These are phyloP conservation scores for Capronia americana DNA, from an alignment of 2,329 filamentous ascomycete genomes.

Conservation along the genomic window DNA sequence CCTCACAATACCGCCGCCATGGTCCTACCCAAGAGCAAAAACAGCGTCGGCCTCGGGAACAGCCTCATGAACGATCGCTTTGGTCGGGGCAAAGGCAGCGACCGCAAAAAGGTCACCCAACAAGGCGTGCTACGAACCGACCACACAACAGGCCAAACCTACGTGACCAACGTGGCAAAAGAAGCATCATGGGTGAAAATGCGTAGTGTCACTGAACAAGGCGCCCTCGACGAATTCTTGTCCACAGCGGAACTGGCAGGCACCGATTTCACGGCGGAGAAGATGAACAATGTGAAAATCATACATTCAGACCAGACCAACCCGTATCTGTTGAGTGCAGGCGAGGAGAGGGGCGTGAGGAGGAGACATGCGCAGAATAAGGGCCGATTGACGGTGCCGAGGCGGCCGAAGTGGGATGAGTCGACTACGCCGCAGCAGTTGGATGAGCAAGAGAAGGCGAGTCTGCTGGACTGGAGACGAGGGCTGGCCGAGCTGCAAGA, in stretches of 20 bases:
- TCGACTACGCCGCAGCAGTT: slow-evolving; percentile 83
- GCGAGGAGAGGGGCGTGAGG: slow-evolving; percentile 78
- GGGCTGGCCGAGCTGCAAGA: slow-evolving; percentile 92
- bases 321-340: slow-evolving; percentile 84
- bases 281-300: slow-evolving; percentile 98
- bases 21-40: slow-evolving; percentile 91
- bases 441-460: slow-evolving; percentile 77
- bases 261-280: slow-evolving; percentile 98
- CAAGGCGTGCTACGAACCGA: slow-evolving; percentile 70
- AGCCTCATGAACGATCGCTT: slow-evolving; percentile 99
- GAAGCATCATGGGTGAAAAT: slow-evolving; percentile 99
- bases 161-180: slow-evolving; percentile 87
- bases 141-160: slow-evolving; percentile 80
- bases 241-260: slow-evolving; percentile 95
- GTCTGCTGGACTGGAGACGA: slow-evolving; percentile 84
- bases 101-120: slow-evolving; percentile 75
- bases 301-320: slow-evolving; percentile 97
- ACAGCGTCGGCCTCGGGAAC: slow-evolving; percentile 92
- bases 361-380: slow-evolving; percentile 85
- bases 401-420: slow-evolving; percentile 86
- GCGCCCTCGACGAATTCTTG: slow-evolving; percentile 93
- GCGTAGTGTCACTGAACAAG: slow-evolving; percentile 97
- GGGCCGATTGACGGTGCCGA: slow-evolving; percentile 80
- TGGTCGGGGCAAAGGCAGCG: slow-evolving; percentile 84
- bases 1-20: slow-evolving; percentile 53